Percentiles rank a stretch among this genome's conserved stretches.
Conservation (phyloP, 768 basidiomycete genomes). For the Cystofilobasidium capitatum region DNA sequence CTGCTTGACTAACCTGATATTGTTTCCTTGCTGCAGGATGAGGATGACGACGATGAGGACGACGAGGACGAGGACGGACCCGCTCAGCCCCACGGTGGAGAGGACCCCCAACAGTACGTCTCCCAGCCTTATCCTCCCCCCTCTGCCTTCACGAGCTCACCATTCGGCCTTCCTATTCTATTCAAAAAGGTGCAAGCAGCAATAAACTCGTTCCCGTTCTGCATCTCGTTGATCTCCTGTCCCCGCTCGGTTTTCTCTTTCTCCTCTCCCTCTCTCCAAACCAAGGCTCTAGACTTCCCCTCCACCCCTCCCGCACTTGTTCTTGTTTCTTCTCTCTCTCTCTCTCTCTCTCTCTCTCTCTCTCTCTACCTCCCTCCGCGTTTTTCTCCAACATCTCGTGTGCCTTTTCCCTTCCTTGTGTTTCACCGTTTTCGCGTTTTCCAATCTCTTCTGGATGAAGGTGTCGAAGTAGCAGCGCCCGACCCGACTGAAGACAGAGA, state of each 20-base stretch:
- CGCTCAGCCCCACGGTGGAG: constrained; percentile 39
- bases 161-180: no score
- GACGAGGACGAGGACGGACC: constrained; percentile 53
- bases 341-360: no score
- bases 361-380: no score
- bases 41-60: constrained; percentile 64
- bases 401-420: no score
- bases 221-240: not conserved
- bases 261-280: not conserved
- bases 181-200: constrained; percentile 57
- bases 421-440: no score
- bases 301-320: no score
- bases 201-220: constrained; percentile 46
- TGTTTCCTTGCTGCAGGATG: constrained; percentile 28
- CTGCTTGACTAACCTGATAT: constrained; percentile 27
- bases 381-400: no score
- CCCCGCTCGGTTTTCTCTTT: not conserved
- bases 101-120: constrained; percentile 62
- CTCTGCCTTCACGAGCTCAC: not conserved
- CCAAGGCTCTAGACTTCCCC: no score
- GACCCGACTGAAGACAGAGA: no score
- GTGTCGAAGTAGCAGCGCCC: no score
- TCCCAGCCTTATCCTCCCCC: not conserved
- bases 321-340: no score
- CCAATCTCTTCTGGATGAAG: no score